A percentile compares a stretch with the other conserved stretches of the same genome.
Evolutionary conservation across 208 protist species (phyloP).

Genomic region (Chromosphaera perkinsii): DNA sequence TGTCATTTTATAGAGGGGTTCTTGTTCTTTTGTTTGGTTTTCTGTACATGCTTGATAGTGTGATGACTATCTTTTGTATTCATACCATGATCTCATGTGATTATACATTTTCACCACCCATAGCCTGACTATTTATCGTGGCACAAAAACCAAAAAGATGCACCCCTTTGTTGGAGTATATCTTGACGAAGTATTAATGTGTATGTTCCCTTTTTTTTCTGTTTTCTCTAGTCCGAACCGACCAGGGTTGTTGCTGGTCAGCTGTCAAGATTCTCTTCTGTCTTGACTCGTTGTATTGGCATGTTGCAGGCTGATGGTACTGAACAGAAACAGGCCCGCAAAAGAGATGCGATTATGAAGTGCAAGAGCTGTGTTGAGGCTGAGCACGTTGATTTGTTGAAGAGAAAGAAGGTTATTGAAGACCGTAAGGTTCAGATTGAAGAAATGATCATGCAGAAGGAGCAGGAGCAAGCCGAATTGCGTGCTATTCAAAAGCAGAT

Average conservation of each 20-base stretch:
- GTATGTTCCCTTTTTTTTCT: slow-evolving; percentile 16
- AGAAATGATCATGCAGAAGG: neutral
- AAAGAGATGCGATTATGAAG: neutral
- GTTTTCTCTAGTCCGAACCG: neutral
- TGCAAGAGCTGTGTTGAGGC: neutral
- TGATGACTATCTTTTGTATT: slow-evolving; percentile 12
- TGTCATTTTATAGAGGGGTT: neutral
- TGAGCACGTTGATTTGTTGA: neutral
- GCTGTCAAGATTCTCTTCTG: neutral
- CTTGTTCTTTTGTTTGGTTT: neutral
- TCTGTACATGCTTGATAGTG: neutral
- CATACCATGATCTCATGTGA: too few relatives aligned
- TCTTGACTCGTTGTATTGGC: neutral
- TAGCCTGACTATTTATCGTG: too few relatives aligned
- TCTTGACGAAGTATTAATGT: too few relatives aligned
- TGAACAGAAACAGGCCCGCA: neutral
- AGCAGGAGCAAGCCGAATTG: slow-evolving; percentile 6
- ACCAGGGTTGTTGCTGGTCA: neutral
- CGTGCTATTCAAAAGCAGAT: neutral
- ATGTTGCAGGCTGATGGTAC: neutral
- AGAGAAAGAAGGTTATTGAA: slow-evolving; percentile 15
- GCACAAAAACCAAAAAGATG: too few relatives aligned
- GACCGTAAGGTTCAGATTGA: slow-evolving; percentile 3
- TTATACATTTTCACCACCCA: too few relatives aligned
- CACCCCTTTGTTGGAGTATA: too few relatives aligned